These are phyloP conservation scores for Geosiphon pyriformis DNA, from an alignment of 192 early-diverging fungal genomes.

Conservation along the genomic window DNA sequence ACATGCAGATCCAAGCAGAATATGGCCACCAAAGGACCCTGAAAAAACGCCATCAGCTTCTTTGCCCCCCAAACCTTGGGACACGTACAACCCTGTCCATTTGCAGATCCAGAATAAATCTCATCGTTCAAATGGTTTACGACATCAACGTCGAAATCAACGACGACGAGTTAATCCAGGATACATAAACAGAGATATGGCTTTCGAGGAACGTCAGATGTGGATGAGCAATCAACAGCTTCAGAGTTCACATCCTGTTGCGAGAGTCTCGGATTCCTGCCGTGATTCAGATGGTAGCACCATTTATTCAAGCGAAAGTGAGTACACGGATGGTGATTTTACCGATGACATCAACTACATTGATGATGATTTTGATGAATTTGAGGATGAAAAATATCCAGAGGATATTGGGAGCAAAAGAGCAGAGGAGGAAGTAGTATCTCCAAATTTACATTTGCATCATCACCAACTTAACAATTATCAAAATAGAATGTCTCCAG, in stretches of 20 bases:
- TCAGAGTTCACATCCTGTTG: not conserved
- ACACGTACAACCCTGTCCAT: not conserved
- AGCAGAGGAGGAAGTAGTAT: not conserved
- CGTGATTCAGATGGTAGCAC: slow-evolving; percentile 20
- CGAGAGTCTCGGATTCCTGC: not conserved
- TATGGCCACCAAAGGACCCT: slow-evolving; percentile 25
- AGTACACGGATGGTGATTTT: slow-evolving; percentile 7
- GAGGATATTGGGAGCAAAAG: not conserved
- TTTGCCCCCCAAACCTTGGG: slow-evolving; percentile 20
- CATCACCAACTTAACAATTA: too few relatives aligned
- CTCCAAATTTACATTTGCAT: too few relatives aligned
- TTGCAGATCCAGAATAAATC: not conserved
- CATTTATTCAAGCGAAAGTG: slow-evolving; percentile 14
- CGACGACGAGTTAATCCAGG: slow-evolving; percentile 18
- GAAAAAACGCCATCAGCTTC: not conserved
- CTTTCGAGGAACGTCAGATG: slow-evolving; percentile 18
- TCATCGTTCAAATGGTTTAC: not conserved
- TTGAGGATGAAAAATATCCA: slow-evolving; percentile 9
- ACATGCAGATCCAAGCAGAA: slow-evolving; percentile 1
- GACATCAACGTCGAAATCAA: not conserved
- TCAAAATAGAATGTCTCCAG: too few relatives aligned
- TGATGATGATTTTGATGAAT: not conserved
- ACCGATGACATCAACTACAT: not conserved
- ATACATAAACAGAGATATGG: slow-evolving; percentile 12
- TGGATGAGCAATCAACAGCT: not conserved